Base-by-base conservation (phyloP, 2,329 filamentous ascomycete genomes). In the Cladosporium sphaerospermum region DNA sequence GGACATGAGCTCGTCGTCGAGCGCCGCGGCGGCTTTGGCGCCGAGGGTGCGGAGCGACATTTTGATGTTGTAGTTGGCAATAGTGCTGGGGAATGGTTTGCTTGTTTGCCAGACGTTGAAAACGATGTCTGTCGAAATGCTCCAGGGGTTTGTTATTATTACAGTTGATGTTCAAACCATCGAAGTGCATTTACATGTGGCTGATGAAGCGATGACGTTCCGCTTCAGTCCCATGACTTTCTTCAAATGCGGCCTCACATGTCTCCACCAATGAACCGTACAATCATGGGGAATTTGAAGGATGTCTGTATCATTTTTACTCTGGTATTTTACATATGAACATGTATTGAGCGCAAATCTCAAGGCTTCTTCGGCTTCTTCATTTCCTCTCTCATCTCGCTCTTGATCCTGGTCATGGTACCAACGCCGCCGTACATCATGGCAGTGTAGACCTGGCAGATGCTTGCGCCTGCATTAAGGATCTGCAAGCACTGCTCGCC, bases 1-100 rank as follows among this genome's bases (percentile, higher is more conserved):
- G 66, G 83, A 88, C 91, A 99, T 97, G 57, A 99, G 84, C 68
- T 99, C 92, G 70, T 88, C 85, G 68, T 99, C 93, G 14, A 99
- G 80, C 45, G 89, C 87, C 0, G 88, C 86, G 0, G 93, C 93
- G 59, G 89, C 88, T 72, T 93, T 90, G 40, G 92, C 85, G 9
- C 85, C 86, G 23, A 99, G 80, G 23, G 90, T 95, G 14, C 64
- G 60, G 45, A 68, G 61, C 13, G 62, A 52, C 62, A 66, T 64
- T 48, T 13, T 48, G 54, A 14, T 18, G 9, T n/a, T 37, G 36
- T 11, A 37, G 10, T 39, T 14, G n/a, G 36, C 8, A 14, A 18
- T 39, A 14, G 8, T 13, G n/a, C 16, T 39, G 9, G n/a, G n/a
- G 4, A 45, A 41, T 34, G 16, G 36, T 19, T 19, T 10, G 2